These are phyloP conservation scores for Trichoderma gamsii DNA, from an alignment of 495 filamentous ascomycete species.

Conservation along the genomic window DNA sequence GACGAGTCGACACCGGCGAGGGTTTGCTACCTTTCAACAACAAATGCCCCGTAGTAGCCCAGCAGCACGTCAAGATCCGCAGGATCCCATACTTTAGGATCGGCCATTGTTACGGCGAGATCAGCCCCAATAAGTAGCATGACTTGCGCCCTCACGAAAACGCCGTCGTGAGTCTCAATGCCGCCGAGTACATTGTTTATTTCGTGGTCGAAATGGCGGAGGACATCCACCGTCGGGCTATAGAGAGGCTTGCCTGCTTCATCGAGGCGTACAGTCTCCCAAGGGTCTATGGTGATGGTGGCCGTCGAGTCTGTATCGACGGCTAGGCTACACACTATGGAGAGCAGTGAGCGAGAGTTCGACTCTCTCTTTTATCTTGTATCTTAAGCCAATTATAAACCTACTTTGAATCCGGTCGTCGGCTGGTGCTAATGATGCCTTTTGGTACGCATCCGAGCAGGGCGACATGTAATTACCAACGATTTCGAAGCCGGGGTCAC, in stretches of 20 bases:
- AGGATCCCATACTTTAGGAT: conserved; percentile 67
- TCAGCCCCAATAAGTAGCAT: conserved; percentile 76
- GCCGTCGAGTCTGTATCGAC: conserved; percentile 42
- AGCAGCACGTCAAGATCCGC: conserved; percentile 83
- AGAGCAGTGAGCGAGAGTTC: not conserved
- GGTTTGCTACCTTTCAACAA: conserved; percentile 67
- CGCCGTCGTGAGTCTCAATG: conserved; percentile 58
- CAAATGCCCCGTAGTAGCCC: conserved; percentile 79
- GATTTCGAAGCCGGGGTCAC: conserved; percentile 71
- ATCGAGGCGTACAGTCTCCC: conserved; percentile 32
- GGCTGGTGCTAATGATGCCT: conserved; percentile 73
- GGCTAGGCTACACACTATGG: conserved; percentile 4
- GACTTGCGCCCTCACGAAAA: conserved; percentile 51
- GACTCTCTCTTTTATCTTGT: not conserved
- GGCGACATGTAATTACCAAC: conserved; percentile 77
- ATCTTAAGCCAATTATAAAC: conserved; percentile 64
- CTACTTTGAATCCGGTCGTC: conserved; percentile 60
- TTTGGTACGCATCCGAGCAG: conserved; percentile 80
- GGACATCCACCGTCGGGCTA: conserved; percentile 78
- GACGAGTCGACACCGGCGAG: not conserved
- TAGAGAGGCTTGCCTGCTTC: conserved; percentile 70
- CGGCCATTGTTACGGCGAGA: conserved; percentile 75
- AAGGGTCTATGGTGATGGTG: conserved; percentile 18
- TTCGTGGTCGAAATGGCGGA: conserved; percentile 85
- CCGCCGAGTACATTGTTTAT: conserved; percentile 75